Conservation (phyloP, 2,329 filamentous ascomycete species). For the Parastagonospora nodorum region DNA sequence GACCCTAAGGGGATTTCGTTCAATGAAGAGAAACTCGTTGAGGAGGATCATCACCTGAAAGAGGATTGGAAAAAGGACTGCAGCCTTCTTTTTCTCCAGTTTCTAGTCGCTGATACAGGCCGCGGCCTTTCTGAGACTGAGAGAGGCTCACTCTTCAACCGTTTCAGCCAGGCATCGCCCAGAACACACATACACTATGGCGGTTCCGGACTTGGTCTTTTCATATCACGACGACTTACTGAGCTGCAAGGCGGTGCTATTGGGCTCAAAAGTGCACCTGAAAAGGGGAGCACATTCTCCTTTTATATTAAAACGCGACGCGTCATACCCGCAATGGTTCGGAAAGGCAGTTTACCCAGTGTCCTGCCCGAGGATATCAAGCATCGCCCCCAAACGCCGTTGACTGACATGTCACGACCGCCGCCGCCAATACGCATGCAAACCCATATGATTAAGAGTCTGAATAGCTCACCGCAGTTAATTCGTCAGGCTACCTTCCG, state of each 20-base stretch:
- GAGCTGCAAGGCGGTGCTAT: conserved; percentile 42
- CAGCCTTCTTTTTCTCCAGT: conserved; percentile 36
- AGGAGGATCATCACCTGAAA: conserved; percentile 23
- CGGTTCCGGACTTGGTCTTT: conserved; percentile 42
- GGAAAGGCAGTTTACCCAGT: conserved; percentile 22
- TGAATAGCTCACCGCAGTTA: neutral
- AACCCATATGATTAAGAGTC: neutral
- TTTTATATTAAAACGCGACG: conserved; percentile 39
- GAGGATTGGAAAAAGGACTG: conserved; percentile 43
- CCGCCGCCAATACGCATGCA: conserved; percentile 4
- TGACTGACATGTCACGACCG: conserved; percentile 3
- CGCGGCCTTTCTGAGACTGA: conserved; percentile 47
- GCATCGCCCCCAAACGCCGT: conserved; percentile 16
- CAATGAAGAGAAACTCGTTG: conserved; percentile 30
- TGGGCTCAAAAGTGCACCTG: conserved; percentile 27
- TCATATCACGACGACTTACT: conserved; percentile 38
- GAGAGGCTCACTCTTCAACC: conserved; percentile 34
- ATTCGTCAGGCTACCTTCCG: conserved; percentile 1
- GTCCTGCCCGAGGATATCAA: conserved; percentile 27
- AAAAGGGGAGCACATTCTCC: conserved; percentile 37
- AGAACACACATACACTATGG: conserved; percentile 47
- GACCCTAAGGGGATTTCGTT: conserved; percentile 34
- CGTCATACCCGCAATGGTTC: conserved; percentile 8
- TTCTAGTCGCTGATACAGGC: conserved; percentile 48
- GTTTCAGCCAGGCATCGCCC: conserved; percentile 40